phyloP scores from a whole-genome alignment of 129 eudicot genomes.

The Saposhnikovia divaricata region DNA sequence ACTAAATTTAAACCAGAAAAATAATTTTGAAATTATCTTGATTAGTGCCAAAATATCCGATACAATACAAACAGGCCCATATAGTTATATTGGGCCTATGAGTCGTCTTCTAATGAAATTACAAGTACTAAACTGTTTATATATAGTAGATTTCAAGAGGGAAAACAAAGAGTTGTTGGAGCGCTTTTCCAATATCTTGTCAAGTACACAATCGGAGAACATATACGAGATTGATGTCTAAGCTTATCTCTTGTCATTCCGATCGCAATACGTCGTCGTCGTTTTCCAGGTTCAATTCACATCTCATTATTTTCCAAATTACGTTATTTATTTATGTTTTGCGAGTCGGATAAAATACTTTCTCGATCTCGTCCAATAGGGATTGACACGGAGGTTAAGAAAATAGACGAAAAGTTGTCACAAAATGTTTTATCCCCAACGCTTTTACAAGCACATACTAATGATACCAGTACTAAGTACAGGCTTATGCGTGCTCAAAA shows the following conservation, averaged over 20 bases:
- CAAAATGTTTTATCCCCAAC: no score
- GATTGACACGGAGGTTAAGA: no score
- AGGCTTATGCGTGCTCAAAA: no score
- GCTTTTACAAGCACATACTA: no score
- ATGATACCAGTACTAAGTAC: no score
- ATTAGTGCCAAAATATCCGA: not conserved
- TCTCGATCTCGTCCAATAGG: no score
- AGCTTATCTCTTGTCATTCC: not conserved
- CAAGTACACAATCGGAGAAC: not conserved
- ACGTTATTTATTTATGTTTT: no score
- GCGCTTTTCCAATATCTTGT: not conserved
- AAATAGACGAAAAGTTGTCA: no score
- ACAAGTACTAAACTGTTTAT: no score
- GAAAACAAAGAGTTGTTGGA: not conserved
- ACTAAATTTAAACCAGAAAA: no score
- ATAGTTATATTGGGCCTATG: not conserved
- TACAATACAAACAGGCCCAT: not conserved
- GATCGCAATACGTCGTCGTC: not conserved
- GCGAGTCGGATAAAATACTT: no score
- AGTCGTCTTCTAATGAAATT: not conserved
- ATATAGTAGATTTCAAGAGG: not conserved
- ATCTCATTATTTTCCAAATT: not conserved
- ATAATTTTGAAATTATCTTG: no score
- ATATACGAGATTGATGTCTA: not conserved
- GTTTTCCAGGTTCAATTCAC: not conserved